Evolutionary conservation across 2,329 filamentous ascomycete species (phyloP), one percentile per base, ranked within the genome.

Genomic region (Parascedosporium putredinis): DNA sequence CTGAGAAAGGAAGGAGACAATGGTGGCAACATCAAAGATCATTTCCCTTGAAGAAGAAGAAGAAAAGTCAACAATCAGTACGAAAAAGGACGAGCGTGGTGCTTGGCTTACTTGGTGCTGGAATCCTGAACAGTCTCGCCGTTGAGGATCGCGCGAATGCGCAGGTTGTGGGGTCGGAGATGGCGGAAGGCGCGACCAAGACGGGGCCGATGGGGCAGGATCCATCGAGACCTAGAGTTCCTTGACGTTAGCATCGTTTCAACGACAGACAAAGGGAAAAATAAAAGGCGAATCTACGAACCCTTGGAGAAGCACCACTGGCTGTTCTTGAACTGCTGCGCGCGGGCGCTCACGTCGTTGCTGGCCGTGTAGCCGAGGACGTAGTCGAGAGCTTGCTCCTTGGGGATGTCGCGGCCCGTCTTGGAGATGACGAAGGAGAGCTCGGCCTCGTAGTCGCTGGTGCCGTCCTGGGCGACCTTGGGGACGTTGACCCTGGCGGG

Each of bases 301-400:
- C 48, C 80, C 63, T 88, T 88, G 33, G 83, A 84, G 12, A 86
- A 67, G 1, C 74, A 76, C 83, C 83, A 87, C 65, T 88, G 84
- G 1, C 81, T 75, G 14, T 81, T 81, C 48, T 50, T 50, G 53
- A 86, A 64, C 65, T 88, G 84, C 82, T 84, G 89, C 55, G 87
- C 83, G 36, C 86, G 79, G 65, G 88, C 84, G 9, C 82, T 87
- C n/a, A 91, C 76, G 62, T 91, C 86, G 64, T 91, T 86, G 49
- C 85, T 84, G 29, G 86, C 76, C 2, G 81, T 73, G 60, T 89
- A 90, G 4, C 86, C 86, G 2, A 88, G 70, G 2, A 90, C 83
- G 58, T 86, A 82, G 48, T 82, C 69, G n/a, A 89, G 68, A 0
- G 86, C 86, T 20, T 77, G 64, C 1, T 71, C 69, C 64, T 86